phyloP scores from a whole-genome alignment of 495 filamentous ascomycete genomes.

The Hypoxylon lienhwacheense region DNA sequence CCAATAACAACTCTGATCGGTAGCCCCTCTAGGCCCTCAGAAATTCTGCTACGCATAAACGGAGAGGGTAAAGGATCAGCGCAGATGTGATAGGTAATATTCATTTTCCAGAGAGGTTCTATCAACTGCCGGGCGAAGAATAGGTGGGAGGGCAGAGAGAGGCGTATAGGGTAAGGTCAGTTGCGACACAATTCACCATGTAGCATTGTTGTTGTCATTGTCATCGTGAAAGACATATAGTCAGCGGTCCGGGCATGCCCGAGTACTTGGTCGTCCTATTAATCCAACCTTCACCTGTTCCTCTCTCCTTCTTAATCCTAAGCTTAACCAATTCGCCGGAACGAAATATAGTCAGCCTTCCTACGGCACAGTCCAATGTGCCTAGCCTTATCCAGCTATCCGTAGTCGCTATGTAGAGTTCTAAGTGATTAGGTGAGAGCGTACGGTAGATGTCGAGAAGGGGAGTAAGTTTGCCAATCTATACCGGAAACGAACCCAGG shows the following conservation, averaged over 20 bases:
- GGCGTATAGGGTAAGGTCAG: too few species aligned
- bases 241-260: slow-evolving; percentile 8
- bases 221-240: slow-evolving; percentile 2
- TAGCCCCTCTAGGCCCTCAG: neutral
- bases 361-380: slow-evolving; percentile 1
- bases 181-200: too few species aligned
- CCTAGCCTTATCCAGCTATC: neutral
- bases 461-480: slow-evolving; percentile 15
- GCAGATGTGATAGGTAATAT: neutral
- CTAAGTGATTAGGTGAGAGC: slow-evolving; percentile 31
- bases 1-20: slow-evolving; percentile 13
- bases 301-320: neutral
- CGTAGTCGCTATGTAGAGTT: slow-evolving; percentile 13
- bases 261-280: slow-evolving; percentile 1
- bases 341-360: slow-evolving; percentile 25
- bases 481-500: slow-evolving; percentile 8
- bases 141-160: too few species aligned
- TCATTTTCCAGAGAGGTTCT: slow-evolving; percentile 27
- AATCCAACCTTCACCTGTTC: too few species aligned
- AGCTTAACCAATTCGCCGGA: neutral
- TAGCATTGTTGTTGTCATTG: too few species aligned
- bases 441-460: neutral
- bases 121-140: too few species aligned
- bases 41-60: slow-evolving; percentile 13
- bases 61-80: slow-evolving; percentile 16